A percentile compares a stretch with the other conserved stretches of the same genome.
These are phyloP conservation scores for Hymenoscyphus occultus DNA, from an alignment of 2,329 filamentous ascomycete species.

Conservation along the genomic window DNA sequence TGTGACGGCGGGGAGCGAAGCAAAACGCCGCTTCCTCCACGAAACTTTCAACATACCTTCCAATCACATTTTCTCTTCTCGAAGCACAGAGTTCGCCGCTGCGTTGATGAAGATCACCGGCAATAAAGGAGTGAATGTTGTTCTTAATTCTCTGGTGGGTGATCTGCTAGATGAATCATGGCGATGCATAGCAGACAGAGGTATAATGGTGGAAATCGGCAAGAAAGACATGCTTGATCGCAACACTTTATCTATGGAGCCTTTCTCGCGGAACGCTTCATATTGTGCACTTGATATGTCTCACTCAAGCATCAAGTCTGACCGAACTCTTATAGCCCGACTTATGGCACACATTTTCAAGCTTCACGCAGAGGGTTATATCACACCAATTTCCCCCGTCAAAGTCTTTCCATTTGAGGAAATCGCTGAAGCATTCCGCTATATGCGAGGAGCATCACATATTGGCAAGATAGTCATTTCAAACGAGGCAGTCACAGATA, in stretches of 20 bases:
- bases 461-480: conserved; percentile 42
- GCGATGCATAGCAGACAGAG: neutral
- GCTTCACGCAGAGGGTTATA: conserved; percentile 9
- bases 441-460: conserved; percentile 41
- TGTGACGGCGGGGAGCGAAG: no score
- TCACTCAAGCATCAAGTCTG: neutral
- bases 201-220: neutral
- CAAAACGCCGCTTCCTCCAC: no score
- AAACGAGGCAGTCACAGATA: conserved; percentile 6
- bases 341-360: neutral
- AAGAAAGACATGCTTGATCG: neutral
- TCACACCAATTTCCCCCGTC: conserved; percentile 22
- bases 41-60: no score
- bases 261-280: neutral
- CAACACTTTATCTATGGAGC: neutral
- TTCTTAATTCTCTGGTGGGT: no score
- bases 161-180: neutral
- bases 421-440: conserved; percentile 24
- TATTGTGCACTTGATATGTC: neutral
- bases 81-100: no score
- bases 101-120: no score
- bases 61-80: no score
- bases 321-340: neutral
- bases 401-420: conserved; percentile 29
- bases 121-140: no score